Evolutionary conservation across 495 filamentous ascomycete species (phyloP).

Genomic region (Neurospora sp.): DNA sequence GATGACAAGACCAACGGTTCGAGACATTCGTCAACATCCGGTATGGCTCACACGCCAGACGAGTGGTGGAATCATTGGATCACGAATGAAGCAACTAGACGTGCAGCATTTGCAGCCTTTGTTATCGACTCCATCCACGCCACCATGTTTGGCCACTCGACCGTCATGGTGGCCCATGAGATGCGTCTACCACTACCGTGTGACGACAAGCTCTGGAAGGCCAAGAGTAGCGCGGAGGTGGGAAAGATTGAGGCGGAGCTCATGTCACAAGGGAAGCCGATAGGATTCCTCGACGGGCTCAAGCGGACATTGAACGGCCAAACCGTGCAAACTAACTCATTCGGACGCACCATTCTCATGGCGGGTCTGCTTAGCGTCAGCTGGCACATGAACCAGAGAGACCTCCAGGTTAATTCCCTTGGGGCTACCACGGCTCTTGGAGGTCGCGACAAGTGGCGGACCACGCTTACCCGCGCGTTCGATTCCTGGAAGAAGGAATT

Average conservation of each 20-base stretch:
- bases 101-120: conserved; percentile 90
- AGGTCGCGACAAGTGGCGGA: conserved; percentile 86
- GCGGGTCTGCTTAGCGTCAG: conserved; percentile 85
- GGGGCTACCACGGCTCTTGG: conserved; percentile 69
- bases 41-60: conserved; percentile 55
- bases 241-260: conserved; percentile 76
- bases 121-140: conserved; percentile 93
- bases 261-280: conserved; percentile 72
- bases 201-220: conserved; percentile 89
- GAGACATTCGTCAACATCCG: conserved; percentile 48
- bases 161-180: conserved; percentile 95
- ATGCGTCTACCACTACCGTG: conserved; percentile 87
- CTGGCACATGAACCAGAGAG: conserved; percentile 97
- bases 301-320: conserved; percentile 84
- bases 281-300: conserved; percentile 82
- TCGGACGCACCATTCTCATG: conserved; percentile 94
- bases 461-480: conserved; percentile 76
- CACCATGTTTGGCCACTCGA: conserved; percentile 96
- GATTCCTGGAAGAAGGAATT: conserved; percentile 94
- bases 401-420: conserved; percentile 86
- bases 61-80: conserved; percentile 98
- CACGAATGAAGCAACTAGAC: conserved; percentile 80
- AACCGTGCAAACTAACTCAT: conserved; percentile 82
- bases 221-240: conserved; percentile 80
- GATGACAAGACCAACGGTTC: conserved; percentile 54